Conservation (phyloP, 169 alveolate species). For the Babesia gibsoni region DNA sequence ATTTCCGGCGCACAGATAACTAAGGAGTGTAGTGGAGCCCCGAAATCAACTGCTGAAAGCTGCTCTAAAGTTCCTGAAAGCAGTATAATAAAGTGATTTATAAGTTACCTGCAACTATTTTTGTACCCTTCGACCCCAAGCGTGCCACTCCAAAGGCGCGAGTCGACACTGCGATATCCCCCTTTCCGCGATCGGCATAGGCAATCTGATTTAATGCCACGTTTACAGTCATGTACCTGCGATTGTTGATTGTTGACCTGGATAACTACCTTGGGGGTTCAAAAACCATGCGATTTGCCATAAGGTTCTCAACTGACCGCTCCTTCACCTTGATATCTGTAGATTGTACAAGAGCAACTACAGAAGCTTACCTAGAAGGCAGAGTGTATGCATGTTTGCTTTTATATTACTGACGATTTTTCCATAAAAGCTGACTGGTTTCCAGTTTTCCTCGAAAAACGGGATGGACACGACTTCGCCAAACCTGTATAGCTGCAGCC, state of each 20-base stretch:
- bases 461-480: constrained; percentile 98
- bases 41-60: constrained; percentile 83
- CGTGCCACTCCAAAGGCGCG: constrained; percentile 92
- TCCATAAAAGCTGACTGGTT: constrained; percentile 94
- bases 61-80: constrained; percentile 65
- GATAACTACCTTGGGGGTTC: constrained; percentile 85
- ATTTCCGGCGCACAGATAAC: constrained; percentile 87
- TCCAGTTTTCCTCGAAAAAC: constrained; percentile 95
- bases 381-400: constrained; percentile 92
- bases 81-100: constrained; percentile 24
- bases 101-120: constrained; percentile 77
- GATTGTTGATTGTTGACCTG: not conserved
- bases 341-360: not conserved
- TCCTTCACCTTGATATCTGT: constrained; percentile 97
- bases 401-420: constrained; percentile 87
- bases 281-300: constrained; percentile 88
- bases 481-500: constrained; percentile 90
- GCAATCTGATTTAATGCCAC: constrained; percentile 88
- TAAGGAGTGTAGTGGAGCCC: constrained; percentile 94
- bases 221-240: constrained; percentile 87
- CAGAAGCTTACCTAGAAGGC: constrained; percentile 80
- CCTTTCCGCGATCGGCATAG: constrained; percentile 77
- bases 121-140: constrained; percentile 85
- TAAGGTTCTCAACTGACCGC: constrained; percentile 92
- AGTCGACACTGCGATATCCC: not conserved